Conservation (phyloP, 371 early-diverging fungal genomes). For the Entomophthora muscae region DNA sequence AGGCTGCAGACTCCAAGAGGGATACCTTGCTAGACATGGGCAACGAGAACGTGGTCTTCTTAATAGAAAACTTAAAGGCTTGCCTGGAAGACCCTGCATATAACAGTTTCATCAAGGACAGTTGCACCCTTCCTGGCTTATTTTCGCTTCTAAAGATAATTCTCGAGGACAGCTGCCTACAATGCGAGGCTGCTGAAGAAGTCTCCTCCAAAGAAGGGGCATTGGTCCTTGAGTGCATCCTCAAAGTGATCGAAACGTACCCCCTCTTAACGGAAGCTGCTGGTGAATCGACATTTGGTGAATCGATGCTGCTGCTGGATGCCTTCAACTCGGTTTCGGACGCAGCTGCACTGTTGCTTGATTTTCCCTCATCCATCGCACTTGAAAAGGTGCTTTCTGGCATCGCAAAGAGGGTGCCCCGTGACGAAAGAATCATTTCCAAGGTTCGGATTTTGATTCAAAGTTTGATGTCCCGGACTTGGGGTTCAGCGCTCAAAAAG, state of each 20-base stretch:
- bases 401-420: not conserved
- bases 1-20: not conserved
- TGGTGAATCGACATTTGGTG: not conserved
- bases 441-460: not conserved
- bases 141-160: not conserved
- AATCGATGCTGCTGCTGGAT: not conserved
- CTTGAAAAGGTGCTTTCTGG: not conserved
- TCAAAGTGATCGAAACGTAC: not conserved
- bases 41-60: not conserved
- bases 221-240: not conserved
- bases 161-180: not conserved
- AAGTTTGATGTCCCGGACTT: not conserved
- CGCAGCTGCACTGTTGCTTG: not conserved
- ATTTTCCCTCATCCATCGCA: not conserved
- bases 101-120: not conserved
- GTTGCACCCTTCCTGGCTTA: not conserved
- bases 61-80: not conserved
- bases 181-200: not conserved
- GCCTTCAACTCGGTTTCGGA: not conserved
- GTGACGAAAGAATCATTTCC: not conserved
- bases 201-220: not conserved
- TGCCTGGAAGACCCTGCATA: not conserved
- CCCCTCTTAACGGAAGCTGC: not conserved
- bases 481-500: not conserved
- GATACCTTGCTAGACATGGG: not conserved